Evolutionary conservation across 1,139 yeast genomes (phyloP).

Genomic region (Williopsis jadinii): DNA sequence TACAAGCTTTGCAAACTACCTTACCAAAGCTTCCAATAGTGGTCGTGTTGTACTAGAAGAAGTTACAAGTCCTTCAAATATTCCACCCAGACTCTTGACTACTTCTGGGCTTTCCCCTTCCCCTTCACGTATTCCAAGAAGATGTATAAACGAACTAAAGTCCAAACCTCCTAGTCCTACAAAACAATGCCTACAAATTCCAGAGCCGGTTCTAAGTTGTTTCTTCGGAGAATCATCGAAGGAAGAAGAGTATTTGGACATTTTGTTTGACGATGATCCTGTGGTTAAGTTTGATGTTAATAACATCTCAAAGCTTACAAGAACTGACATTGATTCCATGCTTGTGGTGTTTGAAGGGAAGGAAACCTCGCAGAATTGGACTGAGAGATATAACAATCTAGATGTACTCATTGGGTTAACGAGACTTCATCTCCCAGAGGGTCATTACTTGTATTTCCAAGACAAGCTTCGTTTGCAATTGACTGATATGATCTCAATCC

Average conservation of each 20-base stretch:
- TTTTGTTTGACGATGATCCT: slow-evolving; percentile 17
- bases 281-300: slow-evolving; percentile 6
- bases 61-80: background rate
- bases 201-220: slow-evolving; percentile 1
- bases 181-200: background rate
- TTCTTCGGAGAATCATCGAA: slow-evolving; percentile 2
- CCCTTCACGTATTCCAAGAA: no score
- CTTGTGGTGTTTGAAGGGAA: slow-evolving; percentile 9
- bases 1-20: no score
- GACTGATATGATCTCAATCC: slow-evolving; percentile 11
- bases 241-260: slow-evolving; percentile 18
- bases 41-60: background rate
- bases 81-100: background rate
- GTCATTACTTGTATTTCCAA: slow-evolving; percentile 10
- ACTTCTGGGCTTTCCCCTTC: slow-evolving; percentile 1
- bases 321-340: slow-evolving; percentile 7
- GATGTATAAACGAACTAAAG: no score
- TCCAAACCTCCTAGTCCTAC: no score
- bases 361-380: slow-evolving; percentile 20
- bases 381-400: slow-evolving; percentile 8
- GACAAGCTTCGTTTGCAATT: slow-evolving; percentile 7
- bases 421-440: slow-evolving; percentile 12
- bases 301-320: slow-evolving; percentile 4
- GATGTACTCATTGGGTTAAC: slow-evolving; percentile 16
- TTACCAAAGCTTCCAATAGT: no score